Conservation (phyloP, 805 yeast genomes). For the Ogataea trehalophila region DNA sequence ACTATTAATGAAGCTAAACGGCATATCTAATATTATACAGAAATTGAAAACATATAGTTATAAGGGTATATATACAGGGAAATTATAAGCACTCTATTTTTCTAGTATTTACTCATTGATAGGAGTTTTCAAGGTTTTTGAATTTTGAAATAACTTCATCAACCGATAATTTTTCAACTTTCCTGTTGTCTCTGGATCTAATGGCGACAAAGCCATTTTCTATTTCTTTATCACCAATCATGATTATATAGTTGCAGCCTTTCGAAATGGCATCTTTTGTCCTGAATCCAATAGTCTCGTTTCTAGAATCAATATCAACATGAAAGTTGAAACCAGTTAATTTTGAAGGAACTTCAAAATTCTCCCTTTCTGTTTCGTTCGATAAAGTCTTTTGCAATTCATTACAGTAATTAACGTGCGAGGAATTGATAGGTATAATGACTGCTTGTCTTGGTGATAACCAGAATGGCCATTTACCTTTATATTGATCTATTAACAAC, state of each 20-base stretch:
- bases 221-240: constrained; percentile 84
- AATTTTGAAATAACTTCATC: constrained; percentile 53
- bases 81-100: neutral
- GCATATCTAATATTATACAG: neutral
- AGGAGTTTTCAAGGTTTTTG: constrained; percentile 45
- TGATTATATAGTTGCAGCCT: constrained; percentile 75
- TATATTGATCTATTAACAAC: constrained; percentile 79
- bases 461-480: constrained; percentile 98
- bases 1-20: constrained; percentile 17
- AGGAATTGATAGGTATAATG: constrained; percentile 70
- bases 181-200: constrained; percentile 50
- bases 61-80: constrained; percentile 2
- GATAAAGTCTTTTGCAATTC: constrained; percentile 40
- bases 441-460: constrained; percentile 86
- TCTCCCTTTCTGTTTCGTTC: constrained; percentile 36
- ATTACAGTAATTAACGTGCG: constrained; percentile 54
- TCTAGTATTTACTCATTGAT: constrained; percentile 26
- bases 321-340: constrained; percentile 57
- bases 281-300: constrained; percentile 74
- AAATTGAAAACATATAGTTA: neutral
- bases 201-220: constrained; percentile 55
- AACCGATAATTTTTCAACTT: constrained; percentile 37
- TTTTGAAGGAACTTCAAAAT: constrained; percentile 41
- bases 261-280: constrained; percentile 71
- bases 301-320: constrained; percentile 71